Percentiles rank a stretch among this genome's conserved stretches.
Conservation (phyloP, 768 basidiomycete genomes). For the Xanthoconium purpureum region DNA sequence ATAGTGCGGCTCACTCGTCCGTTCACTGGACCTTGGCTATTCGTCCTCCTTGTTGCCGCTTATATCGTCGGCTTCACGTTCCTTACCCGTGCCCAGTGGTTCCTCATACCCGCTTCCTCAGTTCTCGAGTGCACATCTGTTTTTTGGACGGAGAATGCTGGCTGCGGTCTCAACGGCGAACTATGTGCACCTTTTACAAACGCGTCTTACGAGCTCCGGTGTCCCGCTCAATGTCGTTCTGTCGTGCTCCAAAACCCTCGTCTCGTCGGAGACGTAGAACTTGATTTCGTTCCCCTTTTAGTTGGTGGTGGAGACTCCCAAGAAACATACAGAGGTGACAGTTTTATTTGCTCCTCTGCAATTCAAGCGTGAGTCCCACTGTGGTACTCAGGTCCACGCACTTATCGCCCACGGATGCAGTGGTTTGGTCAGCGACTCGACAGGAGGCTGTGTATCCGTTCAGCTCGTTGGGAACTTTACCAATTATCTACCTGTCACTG, state of each 20-base stretch:
- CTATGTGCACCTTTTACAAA: conserved; percentile 63
- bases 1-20: conserved; percentile 50
- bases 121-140: conserved; percentile 67
- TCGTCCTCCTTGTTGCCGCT: conserved; percentile 50
- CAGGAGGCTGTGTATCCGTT: conserved; percentile 75
- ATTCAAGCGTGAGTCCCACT: conserved; percentile 62
- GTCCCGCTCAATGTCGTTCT: conserved; percentile 66
- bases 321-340: conserved; percentile 77
- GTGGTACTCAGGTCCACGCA: not conserved
- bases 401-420: conserved; percentile 35
- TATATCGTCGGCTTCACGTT: conserved; percentile 76
- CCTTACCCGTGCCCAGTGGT: conserved; percentile 69
- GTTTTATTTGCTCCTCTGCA: conserved; percentile 82
- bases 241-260: conserved; percentile 71
- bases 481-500: conserved; percentile 54
- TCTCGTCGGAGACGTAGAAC: conserved; percentile 63
- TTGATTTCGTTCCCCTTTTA: conserved; percentile 68
- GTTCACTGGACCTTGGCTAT: conserved; percentile 51
- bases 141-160: conserved; percentile 66
- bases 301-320: conserved; percentile 81
- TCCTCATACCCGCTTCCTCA: conserved; percentile 59
- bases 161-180: conserved; percentile 70
- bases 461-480: conserved; percentile 72
- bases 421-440: conserved; percentile 58
- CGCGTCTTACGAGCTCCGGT: conserved; percentile 69